These are phyloP conservation scores for Blastocystis sp. DNA, from an alignment of 352 stramenopile genomes.

Conservation along the genomic window DNA sequence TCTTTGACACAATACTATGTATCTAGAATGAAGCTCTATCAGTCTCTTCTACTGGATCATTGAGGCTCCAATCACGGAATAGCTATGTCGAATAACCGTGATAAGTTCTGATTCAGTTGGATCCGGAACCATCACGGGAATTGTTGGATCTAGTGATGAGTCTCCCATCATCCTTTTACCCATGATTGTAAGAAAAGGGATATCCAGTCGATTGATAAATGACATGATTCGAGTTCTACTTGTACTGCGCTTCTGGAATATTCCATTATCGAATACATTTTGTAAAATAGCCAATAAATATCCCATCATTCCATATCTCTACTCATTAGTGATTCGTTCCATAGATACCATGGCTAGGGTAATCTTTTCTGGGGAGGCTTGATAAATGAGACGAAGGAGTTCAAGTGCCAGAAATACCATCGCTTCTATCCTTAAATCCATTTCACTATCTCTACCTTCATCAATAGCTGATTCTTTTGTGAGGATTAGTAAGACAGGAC, in stretches of 20 bases:
- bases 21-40: background rate
- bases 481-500: background rate
- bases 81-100: background rate
- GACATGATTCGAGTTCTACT: slow-evolving; percentile 5
- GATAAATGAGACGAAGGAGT: background rate
- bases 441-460: background rate
- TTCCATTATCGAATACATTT: background rate
- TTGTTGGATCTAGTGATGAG: background rate
- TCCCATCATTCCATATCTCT: background rate
- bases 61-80: background rate
- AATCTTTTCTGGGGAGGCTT: background rate
- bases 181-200: background rate
- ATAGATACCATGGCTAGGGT: slow-evolving; percentile 2
- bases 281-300: slow-evolving; percentile 11
- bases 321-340: background rate
- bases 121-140: background rate
- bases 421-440: background rate
- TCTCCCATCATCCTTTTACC: background rate
- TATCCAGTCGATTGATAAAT: slow-evolving; percentile 25
- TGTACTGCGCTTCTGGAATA: slow-evolving; percentile 56
- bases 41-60: background rate
- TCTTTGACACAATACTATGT: slow-evolving; percentile 32
- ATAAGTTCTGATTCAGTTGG: background rate
- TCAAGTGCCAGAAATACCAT: background rate
- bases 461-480: slow-evolving; percentile 9